These are phyloP conservation scores for Apiospora phragmitis DNA, from an alignment of 2,329 filamentous ascomycete genomes.

Conservation along the genomic window DNA sequence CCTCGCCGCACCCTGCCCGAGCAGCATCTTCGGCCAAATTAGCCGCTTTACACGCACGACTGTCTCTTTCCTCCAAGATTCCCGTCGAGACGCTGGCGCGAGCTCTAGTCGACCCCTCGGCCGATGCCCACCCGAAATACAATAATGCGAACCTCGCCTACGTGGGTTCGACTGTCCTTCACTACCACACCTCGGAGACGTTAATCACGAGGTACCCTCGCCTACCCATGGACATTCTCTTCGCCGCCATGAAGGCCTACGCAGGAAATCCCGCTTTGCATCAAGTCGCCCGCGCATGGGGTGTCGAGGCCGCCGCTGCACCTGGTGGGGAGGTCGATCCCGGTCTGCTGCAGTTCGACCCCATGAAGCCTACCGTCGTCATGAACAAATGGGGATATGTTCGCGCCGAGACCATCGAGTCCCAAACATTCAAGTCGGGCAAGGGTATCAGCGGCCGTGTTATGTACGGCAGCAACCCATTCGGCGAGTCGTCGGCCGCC, in stretches of 20 bases:
- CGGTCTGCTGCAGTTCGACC: conserved; percentile 79
- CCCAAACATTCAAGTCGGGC: conserved; percentile 55
- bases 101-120: conserved; percentile 81
- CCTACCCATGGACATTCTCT: conserved; percentile 84
- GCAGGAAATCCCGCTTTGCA: conserved; percentile 73
- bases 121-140: conserved; percentile 76
- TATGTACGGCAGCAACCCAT: conserved; percentile 75
- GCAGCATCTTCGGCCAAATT: conserved; percentile 82
- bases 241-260: conserved; percentile 83
- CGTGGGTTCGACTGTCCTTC: conserved; percentile 79
- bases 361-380: conserved; percentile 44
- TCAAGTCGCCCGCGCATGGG: conserved; percentile 81
- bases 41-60: conserved; percentile 85
- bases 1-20: conserved; percentile 69
- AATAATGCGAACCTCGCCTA: conserved; percentile 86
- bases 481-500: conserved; percentile 63
- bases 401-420: conserved; percentile 49
- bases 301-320: conserved; percentile 81
- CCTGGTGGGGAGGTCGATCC: conserved; percentile 92
- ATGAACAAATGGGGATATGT: conserved; percentile 52
- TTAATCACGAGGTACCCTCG: conserved; percentile 88
- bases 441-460: conserved; percentile 75
- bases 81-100: conserved; percentile 85
- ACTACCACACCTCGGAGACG: conserved; percentile 87
- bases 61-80: conserved; percentile 78